A percentile compares a stretch with the other conserved stretches of the same genome.
These are phyloP conservation scores for Asterophora parasitica DNA, from an alignment of 768 basidiomycete genomes.

Conservation along the genomic window DNA sequence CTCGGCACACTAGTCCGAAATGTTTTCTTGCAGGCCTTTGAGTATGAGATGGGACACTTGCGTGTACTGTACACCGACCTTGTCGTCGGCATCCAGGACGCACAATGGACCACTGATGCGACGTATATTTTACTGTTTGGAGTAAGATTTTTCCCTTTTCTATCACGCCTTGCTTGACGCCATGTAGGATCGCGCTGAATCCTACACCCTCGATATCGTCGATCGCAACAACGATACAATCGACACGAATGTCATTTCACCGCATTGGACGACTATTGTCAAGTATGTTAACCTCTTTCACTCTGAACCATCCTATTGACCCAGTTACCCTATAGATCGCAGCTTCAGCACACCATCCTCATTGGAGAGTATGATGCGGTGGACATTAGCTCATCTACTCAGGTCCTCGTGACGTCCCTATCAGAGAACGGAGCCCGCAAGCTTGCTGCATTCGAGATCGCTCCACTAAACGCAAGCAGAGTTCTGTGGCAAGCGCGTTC, in stretches of 20 bases:
- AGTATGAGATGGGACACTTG: constrained; percentile 27
- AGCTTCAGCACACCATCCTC: constrained; percentile 16
- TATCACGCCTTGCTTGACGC: not conserved
- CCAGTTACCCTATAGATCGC: constrained; percentile 4
- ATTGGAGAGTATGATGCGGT: constrained; percentile 16
- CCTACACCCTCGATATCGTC: constrained; percentile 29
- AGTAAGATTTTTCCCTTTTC: constrained; percentile 21
- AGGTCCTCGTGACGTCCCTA: constrained; percentile 17
- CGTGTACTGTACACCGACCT: constrained; percentile 24
- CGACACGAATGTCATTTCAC: not conserved
- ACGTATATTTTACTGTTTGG: constrained; percentile 36
- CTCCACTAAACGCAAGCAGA: constrained; percentile 2
- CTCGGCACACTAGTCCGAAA: not conserved
- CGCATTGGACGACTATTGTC: constrained; percentile 5
- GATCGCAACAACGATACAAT: constrained; percentile 32
- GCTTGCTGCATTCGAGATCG: constrained; percentile 4
- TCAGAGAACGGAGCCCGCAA: constrained; percentile 13
- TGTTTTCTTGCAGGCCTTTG: constrained; percentile 29
- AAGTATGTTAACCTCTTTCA: constrained; percentile 3
- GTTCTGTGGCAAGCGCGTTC: constrained; percentile 25
- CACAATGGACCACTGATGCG: constrained; percentile 35
- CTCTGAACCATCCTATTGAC: not conserved
- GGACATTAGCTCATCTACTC: constrained; percentile 19
- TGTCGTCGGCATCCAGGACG: constrained; percentile 24
- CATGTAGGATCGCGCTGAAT: constrained; percentile 35